These are phyloP conservation scores for Ochromonas danica DNA, from an alignment of 108 stramenopile species.

Conservation along the genomic window DNA sequence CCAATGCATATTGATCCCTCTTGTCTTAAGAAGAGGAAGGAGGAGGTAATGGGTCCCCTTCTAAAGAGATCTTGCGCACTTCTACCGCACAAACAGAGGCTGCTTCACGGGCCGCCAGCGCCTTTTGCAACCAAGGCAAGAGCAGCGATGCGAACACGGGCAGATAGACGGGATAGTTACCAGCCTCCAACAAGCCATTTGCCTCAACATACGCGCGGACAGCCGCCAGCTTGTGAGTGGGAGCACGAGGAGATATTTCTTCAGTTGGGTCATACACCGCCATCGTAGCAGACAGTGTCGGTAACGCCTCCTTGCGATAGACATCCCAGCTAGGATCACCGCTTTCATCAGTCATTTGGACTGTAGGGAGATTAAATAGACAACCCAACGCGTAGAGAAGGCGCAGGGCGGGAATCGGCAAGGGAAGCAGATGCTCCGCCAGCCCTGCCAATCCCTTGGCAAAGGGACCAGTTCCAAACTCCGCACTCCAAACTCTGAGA, in stretches of 20 bases:
- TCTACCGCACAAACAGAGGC: background rate
- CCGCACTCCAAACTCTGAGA: background rate
- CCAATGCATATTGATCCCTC: background rate
- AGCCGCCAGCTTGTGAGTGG: background rate
- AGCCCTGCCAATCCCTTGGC: background rate
- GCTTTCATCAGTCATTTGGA: background rate
- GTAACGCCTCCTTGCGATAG: background rate
- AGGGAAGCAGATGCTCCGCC: background rate
- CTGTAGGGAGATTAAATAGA: background rate
- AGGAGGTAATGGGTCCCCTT: background rate
- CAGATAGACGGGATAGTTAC: background rate
- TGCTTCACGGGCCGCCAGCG: slow-evolving; percentile 7
- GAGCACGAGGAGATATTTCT: background rate
- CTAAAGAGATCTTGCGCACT: background rate
- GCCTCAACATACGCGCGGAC: background rate
- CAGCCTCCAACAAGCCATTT: background rate
- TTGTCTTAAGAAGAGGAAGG: background rate
- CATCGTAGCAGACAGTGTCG: background rate
- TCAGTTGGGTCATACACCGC: background rate
- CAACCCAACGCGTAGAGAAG: background rate
- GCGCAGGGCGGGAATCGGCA: background rate
- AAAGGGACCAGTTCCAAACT: background rate
- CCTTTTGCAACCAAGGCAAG: background rate
- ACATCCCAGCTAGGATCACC: background rate
- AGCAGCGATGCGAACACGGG: background rate